Conservation (phyloP, 148 eudicot species). For the Camellia granthamiana region DNA sequence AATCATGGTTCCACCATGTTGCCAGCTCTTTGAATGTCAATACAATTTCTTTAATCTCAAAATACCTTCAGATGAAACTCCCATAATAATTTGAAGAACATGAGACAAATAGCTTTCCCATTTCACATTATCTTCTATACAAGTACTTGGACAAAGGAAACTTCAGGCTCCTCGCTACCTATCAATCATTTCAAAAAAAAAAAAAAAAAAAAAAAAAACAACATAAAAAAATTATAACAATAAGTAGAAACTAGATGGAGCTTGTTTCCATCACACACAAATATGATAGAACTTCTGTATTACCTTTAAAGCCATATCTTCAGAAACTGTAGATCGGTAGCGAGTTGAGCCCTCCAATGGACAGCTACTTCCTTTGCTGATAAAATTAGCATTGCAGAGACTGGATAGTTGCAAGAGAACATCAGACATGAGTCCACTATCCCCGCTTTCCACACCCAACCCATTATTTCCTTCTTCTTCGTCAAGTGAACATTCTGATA, state of each 20-base stretch:
- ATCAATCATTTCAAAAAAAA: constrained; percentile 21
- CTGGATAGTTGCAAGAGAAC: constrained; percentile 93
- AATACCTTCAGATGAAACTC: constrained; percentile 11
- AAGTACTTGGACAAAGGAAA: constrained; percentile 86
- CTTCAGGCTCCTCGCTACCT: constrained; percentile 89
- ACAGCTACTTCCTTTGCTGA: constrained; percentile 83
- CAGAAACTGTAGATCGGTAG: constrained; percentile 75
- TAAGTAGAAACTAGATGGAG: background rate
- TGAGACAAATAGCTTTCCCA: constrained; percentile 1
- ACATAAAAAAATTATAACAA: background rate
- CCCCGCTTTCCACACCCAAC: constrained; percentile 27
- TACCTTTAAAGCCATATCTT: constrained; percentile 90
- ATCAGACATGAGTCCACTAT: constrained; percentile 58
- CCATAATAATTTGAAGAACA: constrained; percentile 6
- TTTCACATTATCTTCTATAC: constrained; percentile 42
- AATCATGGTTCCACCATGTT: constrained; percentile 6
- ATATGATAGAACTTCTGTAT: background rate
- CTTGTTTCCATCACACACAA: background rate
- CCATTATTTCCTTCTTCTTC: constrained; percentile 40
- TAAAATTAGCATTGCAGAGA: constrained; percentile 91
- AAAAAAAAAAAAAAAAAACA: background rate
- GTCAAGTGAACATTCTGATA: constrained; percentile 45
- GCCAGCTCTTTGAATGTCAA: background rate
- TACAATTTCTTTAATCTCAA: background rate
- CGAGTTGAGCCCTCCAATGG: constrained; percentile 92